These are phyloP conservation scores for Clavaria fumosa DNA, from an alignment of 768 basidiomycete genomes.

Conservation along the genomic window DNA sequence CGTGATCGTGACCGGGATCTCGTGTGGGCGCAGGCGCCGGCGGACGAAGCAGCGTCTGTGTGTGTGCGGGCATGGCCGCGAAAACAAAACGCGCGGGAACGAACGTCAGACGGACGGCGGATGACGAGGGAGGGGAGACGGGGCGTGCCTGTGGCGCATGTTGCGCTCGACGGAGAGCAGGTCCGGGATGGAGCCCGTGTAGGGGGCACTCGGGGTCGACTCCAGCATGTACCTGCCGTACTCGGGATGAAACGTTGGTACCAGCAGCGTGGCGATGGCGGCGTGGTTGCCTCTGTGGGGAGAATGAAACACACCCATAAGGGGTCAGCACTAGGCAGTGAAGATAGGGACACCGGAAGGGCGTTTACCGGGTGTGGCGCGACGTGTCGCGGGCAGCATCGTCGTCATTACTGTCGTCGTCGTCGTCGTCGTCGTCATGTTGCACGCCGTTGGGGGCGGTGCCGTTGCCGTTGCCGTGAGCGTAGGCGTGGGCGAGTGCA, in stretches of 20 bases:
- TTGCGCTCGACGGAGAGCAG: constrained; percentile 83
- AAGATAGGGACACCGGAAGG: too few relatives aligned
- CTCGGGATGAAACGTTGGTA: constrained; percentile 93
- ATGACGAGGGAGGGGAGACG: constrained; percentile 1
- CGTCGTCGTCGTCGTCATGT: too few relatives aligned
- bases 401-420: too few relatives aligned
- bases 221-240: constrained; percentile 99
- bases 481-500: constrained; percentile 60
- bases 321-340: constrained; percentile 37
- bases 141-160: constrained; percentile 77
- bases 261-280: constrained; percentile 34
- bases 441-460: too few relatives aligned
- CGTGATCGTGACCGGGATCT: constrained; percentile 85
- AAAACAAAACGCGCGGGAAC: not conserved
- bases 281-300: not conserved
- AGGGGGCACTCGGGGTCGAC: constrained; percentile 91
- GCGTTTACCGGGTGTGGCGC: too few relatives aligned
- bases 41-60: constrained; percentile 70
- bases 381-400: too few relatives aligned
- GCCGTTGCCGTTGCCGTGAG: too few relatives aligned
- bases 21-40: constrained; percentile 67
- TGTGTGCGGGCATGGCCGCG: too few relatives aligned
- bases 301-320: constrained; percentile 32
- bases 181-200: constrained; percentile 76
- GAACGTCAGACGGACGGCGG: not conserved